These are phyloP conservation scores for Globisporangium lucens DNA, from an alignment of 352 stramenopile species.

Conservation along the genomic window DNA sequence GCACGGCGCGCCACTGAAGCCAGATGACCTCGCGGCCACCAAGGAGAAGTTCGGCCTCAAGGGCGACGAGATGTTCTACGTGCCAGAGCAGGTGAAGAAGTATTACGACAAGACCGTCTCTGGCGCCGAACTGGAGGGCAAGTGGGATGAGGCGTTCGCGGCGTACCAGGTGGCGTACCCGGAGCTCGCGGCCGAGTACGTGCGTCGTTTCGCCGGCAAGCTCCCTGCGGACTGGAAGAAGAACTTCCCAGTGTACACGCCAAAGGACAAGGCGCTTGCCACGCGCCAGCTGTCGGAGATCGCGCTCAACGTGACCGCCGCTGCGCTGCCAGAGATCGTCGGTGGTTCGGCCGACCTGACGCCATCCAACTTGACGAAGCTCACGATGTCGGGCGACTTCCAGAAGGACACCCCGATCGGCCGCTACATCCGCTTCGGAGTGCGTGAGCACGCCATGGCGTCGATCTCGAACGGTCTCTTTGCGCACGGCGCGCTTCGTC, in stretches of 20 bases:
- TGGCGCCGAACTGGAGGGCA: conserved; percentile 70
- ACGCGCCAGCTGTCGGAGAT: conserved; percentile 95
- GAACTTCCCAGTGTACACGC: conserved; percentile 90
- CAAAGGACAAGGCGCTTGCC: conserved; percentile 87
- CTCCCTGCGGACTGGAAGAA: conserved; percentile 91
- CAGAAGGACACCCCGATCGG: conserved; percentile 95
- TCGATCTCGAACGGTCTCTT: conserved; percentile 98
- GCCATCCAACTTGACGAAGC: conserved; percentile 95
- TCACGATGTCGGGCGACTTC: conserved; percentile 96
- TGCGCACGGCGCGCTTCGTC: conserved; percentile 95
- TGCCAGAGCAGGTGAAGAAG: conserved; percentile 92
- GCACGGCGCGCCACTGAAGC: conserved; percentile 96
- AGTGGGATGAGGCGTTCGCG: conserved; percentile 91
- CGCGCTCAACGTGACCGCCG: conserved; percentile 93
- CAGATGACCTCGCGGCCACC: conserved; percentile 88
- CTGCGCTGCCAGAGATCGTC: conserved; percentile 94
- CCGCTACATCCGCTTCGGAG: conserved; percentile 97
- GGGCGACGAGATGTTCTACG: conserved; percentile 90
- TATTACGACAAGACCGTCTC: conserved; percentile 86
- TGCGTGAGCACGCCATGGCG: conserved; percentile 98
- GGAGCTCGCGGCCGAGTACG: conserved; percentile 93
- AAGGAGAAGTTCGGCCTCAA: conserved; percentile 94
- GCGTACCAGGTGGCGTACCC: conserved; percentile 91
- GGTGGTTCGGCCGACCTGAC: conserved; percentile 98
- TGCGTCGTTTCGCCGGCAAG: conserved; percentile 91